These are phyloP conservation scores for Mimosa bimucronata DNA, from an alignment of 306 rosid genomes.

Conservation along the genomic window DNA sequence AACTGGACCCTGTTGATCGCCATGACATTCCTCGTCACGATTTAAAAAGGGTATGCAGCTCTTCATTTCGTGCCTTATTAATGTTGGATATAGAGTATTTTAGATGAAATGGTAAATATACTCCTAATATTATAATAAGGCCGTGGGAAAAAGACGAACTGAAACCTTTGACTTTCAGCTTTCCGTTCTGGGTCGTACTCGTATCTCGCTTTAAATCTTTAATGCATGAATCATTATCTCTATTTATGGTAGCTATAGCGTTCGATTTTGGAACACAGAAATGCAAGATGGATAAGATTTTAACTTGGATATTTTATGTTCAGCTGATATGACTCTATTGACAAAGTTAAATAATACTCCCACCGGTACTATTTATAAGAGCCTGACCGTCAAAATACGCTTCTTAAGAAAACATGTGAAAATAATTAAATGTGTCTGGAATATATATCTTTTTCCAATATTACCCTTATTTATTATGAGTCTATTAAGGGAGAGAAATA, in stretches of 20 bases:
- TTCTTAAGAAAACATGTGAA: no score
- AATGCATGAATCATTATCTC: background rate
- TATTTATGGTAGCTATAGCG: background rate
- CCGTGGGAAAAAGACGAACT: background rate
- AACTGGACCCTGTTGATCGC: conserved; percentile 54
- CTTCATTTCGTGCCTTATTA: background rate
- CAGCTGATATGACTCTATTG: background rate
- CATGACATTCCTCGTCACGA: conserved; percentile 87
- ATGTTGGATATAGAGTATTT: no score
- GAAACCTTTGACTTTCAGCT: background rate
- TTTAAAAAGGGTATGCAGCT: conserved; percentile 54
- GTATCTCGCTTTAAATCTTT: background rate
- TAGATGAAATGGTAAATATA: no score
- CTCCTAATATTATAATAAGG: background rate
- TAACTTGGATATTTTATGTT: background rate
- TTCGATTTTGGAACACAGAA: background rate
- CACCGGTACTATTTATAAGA: no score
- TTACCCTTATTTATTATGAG: no score
- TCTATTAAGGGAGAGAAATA: no score
- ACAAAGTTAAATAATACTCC: no score
- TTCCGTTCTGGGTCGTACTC: background rate
- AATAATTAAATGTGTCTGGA: no score
- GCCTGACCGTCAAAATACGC: no score
- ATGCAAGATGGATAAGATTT: background rate
- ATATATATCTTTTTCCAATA: no score